Conservation (phyloP, 176 grass and related monocot species). For the Alloteropsis semialata region DNA sequence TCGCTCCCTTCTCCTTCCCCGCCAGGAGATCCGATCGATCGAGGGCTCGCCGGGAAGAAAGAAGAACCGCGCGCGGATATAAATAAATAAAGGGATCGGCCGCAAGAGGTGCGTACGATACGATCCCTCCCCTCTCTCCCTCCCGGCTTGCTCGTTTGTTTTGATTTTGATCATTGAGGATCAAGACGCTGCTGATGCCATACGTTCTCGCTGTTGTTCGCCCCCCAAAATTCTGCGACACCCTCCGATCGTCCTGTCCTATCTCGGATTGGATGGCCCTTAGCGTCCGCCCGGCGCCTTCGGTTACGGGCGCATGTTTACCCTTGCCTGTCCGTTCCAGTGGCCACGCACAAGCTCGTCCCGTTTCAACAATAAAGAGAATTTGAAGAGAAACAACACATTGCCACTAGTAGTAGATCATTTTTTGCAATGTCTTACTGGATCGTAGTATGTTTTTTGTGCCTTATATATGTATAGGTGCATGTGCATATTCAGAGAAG, state of each 20-base stretch:
- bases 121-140: too few relatives aligned
- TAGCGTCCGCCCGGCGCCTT: neutral
- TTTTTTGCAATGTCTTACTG: neutral
- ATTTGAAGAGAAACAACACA: neutral
- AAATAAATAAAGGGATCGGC: neutral
- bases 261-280: neutral
- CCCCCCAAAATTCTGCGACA: too few relatives aligned
- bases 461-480: neutral
- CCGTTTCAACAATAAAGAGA: neutral
- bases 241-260: too few relatives aligned
- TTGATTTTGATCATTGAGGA: too few relatives aligned
- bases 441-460: too few relatives aligned
- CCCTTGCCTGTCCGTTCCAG: neutral
- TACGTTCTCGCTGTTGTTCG: too few relatives aligned
- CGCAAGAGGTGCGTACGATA: neutral
- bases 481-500: neutral
- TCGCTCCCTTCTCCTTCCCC: neutral
- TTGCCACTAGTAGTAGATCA: neutral
- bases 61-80: neutral
- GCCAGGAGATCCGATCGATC: slow-evolving; percentile 11
- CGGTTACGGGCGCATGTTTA: neutral
- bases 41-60: neutral
- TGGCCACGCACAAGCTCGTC: neutral
- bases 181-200: neutral
- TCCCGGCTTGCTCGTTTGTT: too few relatives aligned